Evolutionary conservation across 768 basidiomycete species (phyloP).

Genomic region (Mycena olivaceomarginata): DNA sequence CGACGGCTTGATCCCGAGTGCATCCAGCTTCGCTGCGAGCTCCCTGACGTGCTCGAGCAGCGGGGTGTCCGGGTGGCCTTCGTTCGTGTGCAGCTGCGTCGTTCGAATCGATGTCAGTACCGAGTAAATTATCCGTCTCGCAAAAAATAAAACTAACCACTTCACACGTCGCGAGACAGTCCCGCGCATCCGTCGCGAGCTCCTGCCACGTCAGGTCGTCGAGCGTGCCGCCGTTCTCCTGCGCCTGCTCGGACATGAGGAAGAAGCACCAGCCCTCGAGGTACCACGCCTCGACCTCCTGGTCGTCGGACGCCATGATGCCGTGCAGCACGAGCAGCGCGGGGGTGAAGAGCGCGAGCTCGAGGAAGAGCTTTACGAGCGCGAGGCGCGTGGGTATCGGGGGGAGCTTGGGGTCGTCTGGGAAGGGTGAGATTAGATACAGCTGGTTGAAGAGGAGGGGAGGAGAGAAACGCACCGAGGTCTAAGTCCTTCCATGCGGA

Average conservation of each 20-base stretch:
- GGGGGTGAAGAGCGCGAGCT: conserved; percentile 81
- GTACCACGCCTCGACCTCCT: conserved; percentile 95
- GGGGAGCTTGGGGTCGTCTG: conserved; percentile 83
- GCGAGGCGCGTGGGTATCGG: conserved; percentile 82
- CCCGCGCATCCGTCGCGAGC: conserved; percentile 84
- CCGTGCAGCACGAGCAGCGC: conserved; percentile 88
- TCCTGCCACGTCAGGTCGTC: conserved; percentile 84
- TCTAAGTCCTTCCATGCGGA: conserved; percentile 83
- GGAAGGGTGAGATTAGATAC: not conserved
- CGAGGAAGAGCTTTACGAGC: conserved; percentile 89
- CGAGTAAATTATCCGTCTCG: not conserved
- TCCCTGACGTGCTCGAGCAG: conserved; percentile 86
- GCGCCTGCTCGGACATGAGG: conserved; percentile 84
- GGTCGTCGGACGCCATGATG: conserved; percentile 87
- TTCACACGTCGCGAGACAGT: conserved; percentile 90
- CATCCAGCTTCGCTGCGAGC: conserved; percentile 80
- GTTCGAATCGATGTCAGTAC: conserved; percentile 29
- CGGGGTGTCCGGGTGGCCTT: conserved; percentile 86
- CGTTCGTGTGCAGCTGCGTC: conserved; percentile 78
- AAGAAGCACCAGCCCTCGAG: conserved; percentile 97
- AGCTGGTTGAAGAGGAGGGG: conserved; percentile 34
- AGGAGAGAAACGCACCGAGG: conserved; percentile 55
- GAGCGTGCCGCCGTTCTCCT: conserved; percentile 70
- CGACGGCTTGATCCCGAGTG: conserved; percentile 78
- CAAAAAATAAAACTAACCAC: conserved; percentile 72